Base-by-base conservation (phyloP, 805 yeast species). In the Metschnikowia corniflorae region DNA sequence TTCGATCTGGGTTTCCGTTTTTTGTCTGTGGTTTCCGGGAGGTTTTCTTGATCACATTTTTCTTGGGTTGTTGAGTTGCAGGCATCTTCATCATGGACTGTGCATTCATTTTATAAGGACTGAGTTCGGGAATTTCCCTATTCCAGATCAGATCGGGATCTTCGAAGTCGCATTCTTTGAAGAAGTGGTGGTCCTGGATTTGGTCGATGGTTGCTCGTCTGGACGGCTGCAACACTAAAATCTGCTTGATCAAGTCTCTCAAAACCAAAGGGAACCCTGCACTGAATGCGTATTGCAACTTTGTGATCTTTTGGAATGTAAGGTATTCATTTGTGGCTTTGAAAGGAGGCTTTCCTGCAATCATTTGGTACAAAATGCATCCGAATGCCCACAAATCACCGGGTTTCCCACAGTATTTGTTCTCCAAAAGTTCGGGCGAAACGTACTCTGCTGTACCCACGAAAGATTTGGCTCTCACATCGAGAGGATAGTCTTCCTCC, bases 381-480 rank as follows among this genome's bases (percentile, higher is more conserved):
- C 80, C 82, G 43, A 74, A 65, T 0, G 82, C 80, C 82, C 82
- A 77, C 13, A 77, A 58, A 50, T 77, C 82, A 16, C 78, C 75
- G 0, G 78, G 71, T 44, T 75, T 75, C 5, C 82, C 81, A 49
- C 78, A 72, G 48, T 77, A 80, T 50, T 82, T 84, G 51, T 75
- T 84, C 44, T 81, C 86, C 41, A 85, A 63, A 25, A 85, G 62
- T 51, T 85, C 95, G 0, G 95, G 94, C 0, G 89, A 80, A 6
- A 84, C 89, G 50, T 83, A 83, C 49, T 83, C 91, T 0, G 91
- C 91, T 0, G 91, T 84, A 4, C 95, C 95, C 19, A 85, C 94
- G 61, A 85, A 85, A 0, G 93, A 84, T 46, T 75, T 80, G 5
- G 93, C 88, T 49, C 78, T 70, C 2, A 79, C 77, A 50, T 82